A percentile compares a stretch with the other conserved stretches of the same genome.
Conservation (phyloP, 805 yeast species). For the Ogataea methylovora region DNA sequence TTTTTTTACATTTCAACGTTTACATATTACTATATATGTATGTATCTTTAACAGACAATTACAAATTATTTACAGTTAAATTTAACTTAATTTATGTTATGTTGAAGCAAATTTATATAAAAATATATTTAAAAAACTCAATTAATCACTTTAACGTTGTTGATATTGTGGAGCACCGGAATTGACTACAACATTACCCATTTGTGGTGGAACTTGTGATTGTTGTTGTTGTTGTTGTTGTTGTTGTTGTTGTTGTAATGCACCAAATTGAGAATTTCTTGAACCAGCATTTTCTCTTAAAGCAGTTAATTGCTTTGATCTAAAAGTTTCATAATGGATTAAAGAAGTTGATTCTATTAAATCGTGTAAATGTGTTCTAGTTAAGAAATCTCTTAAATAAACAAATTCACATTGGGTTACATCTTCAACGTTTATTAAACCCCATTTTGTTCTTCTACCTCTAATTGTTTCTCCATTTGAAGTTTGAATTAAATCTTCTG, state of each 20-base stretch:
- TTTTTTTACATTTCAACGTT: no score
- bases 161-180: not conserved
- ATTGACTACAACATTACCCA: not conserved
- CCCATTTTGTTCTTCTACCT: constrained; percentile 94
- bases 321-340: constrained; percentile 85
- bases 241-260: not conserved
- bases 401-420: constrained; percentile 94
- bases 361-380: constrained; percentile 93
- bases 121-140: not conserved
- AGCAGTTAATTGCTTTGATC: constrained; percentile 89
- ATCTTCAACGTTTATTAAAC: constrained; percentile 87
- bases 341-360: constrained; percentile 86
- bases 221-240: not conserved
- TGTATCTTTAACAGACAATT: no score
- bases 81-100: not conserved
- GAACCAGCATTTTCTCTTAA: constrained; percentile 80
- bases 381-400: constrained; percentile 85
- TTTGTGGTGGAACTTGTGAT: not conserved
- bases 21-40: no score
- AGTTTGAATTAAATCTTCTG: constrained; percentile 62
- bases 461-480: constrained; percentile 75
- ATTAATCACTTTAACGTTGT: not conserved
- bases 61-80: no score
- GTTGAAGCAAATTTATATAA: not conserved
- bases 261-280: constrained; percentile 23